These are phyloP conservation scores for Daedaleopsis nitida DNA, from an alignment of 768 basidiomycete genomes.

Conservation along the genomic window DNA sequence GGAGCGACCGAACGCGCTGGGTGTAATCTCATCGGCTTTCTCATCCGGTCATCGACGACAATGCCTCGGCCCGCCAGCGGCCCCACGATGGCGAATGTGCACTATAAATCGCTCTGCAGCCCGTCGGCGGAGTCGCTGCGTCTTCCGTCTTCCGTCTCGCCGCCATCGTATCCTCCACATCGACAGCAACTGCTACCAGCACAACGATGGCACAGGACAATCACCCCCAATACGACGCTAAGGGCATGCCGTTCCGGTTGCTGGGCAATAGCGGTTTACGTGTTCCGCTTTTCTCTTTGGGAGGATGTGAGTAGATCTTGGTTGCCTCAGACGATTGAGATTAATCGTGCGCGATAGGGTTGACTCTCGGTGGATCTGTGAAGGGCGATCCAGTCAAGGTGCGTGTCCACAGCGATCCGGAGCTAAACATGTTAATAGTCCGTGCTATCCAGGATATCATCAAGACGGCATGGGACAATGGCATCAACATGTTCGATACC, in stretches of 20 bases:
- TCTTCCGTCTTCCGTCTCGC: not conserved
- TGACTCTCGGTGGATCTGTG: slow-evolving; percentile 68
- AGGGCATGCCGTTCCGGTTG: slow-evolving; percentile 58
- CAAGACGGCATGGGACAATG: slow-evolving; percentile 72
- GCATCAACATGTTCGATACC: slow-evolving; percentile 74
- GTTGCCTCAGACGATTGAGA: not conserved
- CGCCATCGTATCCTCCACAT: not conserved
- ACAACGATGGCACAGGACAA: not conserved
- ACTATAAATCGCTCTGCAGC: not conserved
- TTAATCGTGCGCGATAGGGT: slow-evolving; percentile 30
- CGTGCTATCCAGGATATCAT: slow-evolving; percentile 60
- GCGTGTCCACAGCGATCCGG: slow-evolving; percentile 3
- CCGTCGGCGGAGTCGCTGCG: not conserved
- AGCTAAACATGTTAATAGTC: not conserved
- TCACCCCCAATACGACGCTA: slow-evolving; percentile 41
- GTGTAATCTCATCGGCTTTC: not conserved
- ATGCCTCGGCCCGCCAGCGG: too few species aligned
- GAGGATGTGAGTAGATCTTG: slow-evolving; percentile 51
- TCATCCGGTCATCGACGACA: not conserved
- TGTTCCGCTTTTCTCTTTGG: slow-evolving; percentile 68
- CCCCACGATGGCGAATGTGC: not conserved
- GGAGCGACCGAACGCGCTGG: too few species aligned
- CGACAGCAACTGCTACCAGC: not conserved
- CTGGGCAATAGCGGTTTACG: slow-evolving; percentile 62
- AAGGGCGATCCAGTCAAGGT: slow-evolving; percentile 73